Evolutionary conservation across 306 rosid genomes (phyloP).

Genomic region (Inga laurina): DNA sequence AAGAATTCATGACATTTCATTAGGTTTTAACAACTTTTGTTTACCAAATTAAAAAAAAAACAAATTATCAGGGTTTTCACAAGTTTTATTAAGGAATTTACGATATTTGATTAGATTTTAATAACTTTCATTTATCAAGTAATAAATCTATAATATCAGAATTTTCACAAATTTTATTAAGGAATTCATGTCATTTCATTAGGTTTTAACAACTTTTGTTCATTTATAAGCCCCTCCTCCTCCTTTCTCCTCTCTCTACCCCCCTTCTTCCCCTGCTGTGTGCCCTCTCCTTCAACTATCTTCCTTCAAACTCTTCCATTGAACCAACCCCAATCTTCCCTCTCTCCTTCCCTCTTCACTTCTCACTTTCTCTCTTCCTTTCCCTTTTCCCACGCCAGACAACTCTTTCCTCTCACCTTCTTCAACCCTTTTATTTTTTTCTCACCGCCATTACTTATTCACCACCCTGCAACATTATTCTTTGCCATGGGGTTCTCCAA

Average conservation of each 20-base stretch:
- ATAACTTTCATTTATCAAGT: too few species aligned
- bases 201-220: background rate
- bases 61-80: too few species aligned
- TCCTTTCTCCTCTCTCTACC: background rate
- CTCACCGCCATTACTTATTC: background rate
- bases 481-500: constrained; percentile 62
- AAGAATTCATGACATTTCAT: too few species aligned
- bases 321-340: constrained; percentile 24
- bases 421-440: constrained; percentile 33
- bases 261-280: constrained; percentile 10
- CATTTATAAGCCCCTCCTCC: background rate
- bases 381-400: constrained; percentile 4
- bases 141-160: too few species aligned
- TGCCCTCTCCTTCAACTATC: constrained; percentile 38
- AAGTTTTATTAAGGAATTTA: too few species aligned
- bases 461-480: constrained; percentile 5
- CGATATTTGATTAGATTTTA: too few species aligned
- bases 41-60: too few species aligned
- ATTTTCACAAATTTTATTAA: too few species aligned
- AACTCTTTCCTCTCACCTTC: constrained; percentile 47
- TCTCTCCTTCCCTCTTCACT: constrained; percentile 28
- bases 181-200: too few species aligned
- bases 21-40: too few species aligned
- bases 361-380: constrained; percentile 14
- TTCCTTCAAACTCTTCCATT: constrained; percentile 29